Conservation (phyloP, 805 yeast species). For the Candida morakotiae region DNA sequence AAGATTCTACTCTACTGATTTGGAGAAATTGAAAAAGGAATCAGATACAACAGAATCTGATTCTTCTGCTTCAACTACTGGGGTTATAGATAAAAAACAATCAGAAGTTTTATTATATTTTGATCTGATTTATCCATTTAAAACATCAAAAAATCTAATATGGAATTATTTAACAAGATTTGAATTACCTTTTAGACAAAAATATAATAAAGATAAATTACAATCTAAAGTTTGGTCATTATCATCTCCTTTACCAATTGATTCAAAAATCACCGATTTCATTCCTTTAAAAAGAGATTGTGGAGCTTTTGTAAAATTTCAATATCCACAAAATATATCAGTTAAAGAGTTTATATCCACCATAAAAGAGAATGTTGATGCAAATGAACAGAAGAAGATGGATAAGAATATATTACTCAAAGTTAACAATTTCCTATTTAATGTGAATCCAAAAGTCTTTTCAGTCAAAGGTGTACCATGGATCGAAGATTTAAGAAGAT, state of each 20-base stretch:
- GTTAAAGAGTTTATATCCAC: slow-evolving; percentile 50
- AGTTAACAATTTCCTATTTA: slow-evolving; percentile 11
- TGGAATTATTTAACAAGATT: slow-evolving; percentile 17
- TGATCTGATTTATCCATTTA: slow-evolving; percentile 32
- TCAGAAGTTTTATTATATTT: slow-evolving; percentile 33
- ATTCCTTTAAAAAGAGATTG: slow-evolving; percentile 81
- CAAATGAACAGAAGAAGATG: slow-evolving; percentile 9
- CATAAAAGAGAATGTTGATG: slow-evolving; percentile 44
- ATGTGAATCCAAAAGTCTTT: slow-evolving; percentile 47
- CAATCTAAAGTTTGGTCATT: slow-evolving; percentile 14
- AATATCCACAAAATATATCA: slow-evolving; percentile 49
- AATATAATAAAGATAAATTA: slow-evolving; percentile 14
- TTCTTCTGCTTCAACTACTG: slow-evolving; percentile 33
- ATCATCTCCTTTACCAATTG: slow-evolving; percentile 27
- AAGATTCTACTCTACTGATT: slow-evolving; percentile 17
- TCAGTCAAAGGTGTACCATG: slow-evolving; percentile 92
- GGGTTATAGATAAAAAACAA: slow-evolving; percentile 33
- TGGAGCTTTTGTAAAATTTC: slow-evolving; percentile 84
- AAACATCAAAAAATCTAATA: slow-evolving; percentile 19
- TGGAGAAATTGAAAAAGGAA: slow-evolving; percentile 29
- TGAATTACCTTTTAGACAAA: slow-evolving; percentile 11
- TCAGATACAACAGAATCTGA: slow-evolving; percentile 25
- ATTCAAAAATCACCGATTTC: slow-evolving; percentile 48
- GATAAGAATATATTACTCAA: slow-evolving; percentile 8
- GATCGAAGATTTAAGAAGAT: slow-evolving; percentile 88